A percentile compares a stretch with the other conserved stretches of the same genome.
These are phyloP conservation scores for Vaccinium darrowii DNA, from an alignment of 148 eudicot genomes.

Conservation along the genomic window DNA sequence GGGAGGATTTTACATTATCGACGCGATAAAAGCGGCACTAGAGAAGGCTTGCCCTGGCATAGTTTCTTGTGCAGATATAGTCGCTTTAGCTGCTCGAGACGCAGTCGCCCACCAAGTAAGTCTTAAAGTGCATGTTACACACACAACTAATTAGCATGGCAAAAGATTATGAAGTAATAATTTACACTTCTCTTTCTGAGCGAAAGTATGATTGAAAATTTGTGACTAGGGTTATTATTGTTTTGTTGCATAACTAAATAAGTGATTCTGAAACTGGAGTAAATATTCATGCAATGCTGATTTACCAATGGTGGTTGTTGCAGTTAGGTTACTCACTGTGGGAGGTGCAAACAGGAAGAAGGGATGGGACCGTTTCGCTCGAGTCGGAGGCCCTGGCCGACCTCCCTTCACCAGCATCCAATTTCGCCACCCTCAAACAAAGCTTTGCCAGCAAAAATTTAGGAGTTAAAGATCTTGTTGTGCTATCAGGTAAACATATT, in stretches of 20 bases:
- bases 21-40: slow-evolving; percentile 28
- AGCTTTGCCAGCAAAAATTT: not conserved
- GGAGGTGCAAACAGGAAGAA: slow-evolving; percentile 28
- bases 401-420: slow-evolving; percentile 13
- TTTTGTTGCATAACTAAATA: no score
- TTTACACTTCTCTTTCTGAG: no score
- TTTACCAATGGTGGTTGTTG: not conserved
- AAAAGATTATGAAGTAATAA: no score
- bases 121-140: no score
- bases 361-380: slow-evolving; percentile 18
- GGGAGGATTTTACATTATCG: slow-evolving; percentile 29
- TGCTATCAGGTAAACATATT: not conserved
- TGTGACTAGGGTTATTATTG: no score
- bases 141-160: no score
- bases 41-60: slow-evolving; percentile 23
- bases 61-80: slow-evolving; percentile 39
- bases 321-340: slow-evolving; percentile 12
- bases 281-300: not conserved
- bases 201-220: no score
- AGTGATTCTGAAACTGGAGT: no score
- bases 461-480: not conserved
- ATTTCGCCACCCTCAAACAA: slow-evolving; percentile 17
- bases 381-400: not conserved
- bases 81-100: slow-evolving; percentile 35
- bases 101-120: slow-evolving; percentile 21